phyloP scores from a whole-genome alignment of 179 eudicot species.

The Beta lomatogona region DNA sequence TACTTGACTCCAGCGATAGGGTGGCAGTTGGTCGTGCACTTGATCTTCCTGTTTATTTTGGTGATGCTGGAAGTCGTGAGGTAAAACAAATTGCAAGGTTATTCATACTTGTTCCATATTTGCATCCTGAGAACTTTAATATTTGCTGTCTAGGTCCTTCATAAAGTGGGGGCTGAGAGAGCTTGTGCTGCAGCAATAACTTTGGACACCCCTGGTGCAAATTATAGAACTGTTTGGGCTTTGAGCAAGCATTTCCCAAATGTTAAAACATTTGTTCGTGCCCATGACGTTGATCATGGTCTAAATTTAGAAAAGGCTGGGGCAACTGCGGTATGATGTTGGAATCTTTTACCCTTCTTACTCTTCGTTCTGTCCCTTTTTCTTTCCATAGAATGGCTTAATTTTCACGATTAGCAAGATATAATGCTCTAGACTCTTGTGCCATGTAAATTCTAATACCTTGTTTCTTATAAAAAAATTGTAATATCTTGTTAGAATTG shows the following conservation, averaged over 20 bases:
- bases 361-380: not conserved
- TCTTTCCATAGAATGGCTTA: not conserved
- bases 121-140: constrained; percentile 26
- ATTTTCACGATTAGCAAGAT: not conserved
- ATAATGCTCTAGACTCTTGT: not conserved
- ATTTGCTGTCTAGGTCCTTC: constrained; percentile 71
- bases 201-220: constrained; percentile 95
- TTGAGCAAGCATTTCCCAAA: constrained; percentile 92
- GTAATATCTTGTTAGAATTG: not conserved
- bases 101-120: constrained; percentile 19
- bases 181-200: constrained; percentile 98
- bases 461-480: too few relatives aligned
- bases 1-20: constrained; percentile 68
- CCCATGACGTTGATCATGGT: constrained; percentile 99
- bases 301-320: constrained; percentile 98
- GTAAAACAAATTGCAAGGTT: constrained; percentile 39
- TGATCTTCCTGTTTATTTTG: constrained; percentile 98
- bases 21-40: constrained; percentile 97
- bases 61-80: constrained; percentile 99
- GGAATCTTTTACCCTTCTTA: not conserved
- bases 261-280: constrained; percentile 97
- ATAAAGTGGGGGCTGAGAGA: constrained; percentile 96
- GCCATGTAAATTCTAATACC: not conserved
- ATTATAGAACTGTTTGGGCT: constrained; percentile 99
- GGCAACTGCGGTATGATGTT: constrained; percentile 83